phyloP scores from a whole-genome alignment of 352 stramenopile species.

The Aphanomyces stellatus region DNA sequence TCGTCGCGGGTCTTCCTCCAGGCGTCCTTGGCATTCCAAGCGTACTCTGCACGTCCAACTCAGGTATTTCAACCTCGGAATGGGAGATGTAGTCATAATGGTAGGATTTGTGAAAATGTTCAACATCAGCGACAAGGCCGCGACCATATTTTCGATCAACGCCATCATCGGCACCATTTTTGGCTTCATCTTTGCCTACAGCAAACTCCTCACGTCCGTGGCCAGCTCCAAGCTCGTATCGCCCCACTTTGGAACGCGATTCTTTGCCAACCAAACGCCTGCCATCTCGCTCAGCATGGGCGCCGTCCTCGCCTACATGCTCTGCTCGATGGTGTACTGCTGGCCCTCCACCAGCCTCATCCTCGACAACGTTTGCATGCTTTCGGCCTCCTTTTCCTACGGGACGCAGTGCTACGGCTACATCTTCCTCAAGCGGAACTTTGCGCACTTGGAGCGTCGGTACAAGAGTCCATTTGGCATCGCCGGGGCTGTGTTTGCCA shows the following conservation, averaged over 20 bases:
- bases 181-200: slow-evolving; percentile 46
- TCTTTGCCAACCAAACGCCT: not conserved
- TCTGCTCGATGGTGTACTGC: slow-evolving; percentile 23
- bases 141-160: slow-evolving; percentile 29
- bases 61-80: too few species aligned
- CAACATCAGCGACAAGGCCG: slow-evolving; percentile 4
- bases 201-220: slow-evolving; percentile 39
- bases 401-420: slow-evolving; percentile 23
- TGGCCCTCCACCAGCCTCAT: not conserved
- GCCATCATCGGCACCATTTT: slow-evolving; percentile 36
- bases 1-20: slow-evolving; percentile 26
- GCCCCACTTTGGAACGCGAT: not conserved
- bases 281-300: not conserved
- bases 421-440: slow-evolving; percentile 30
- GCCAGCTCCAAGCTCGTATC: slow-evolving; percentile 32
- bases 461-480: slow-evolving; percentile 23
- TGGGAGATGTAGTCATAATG: too few species aligned
- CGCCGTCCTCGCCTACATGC: not conserved
- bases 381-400: slow-evolving; percentile 22
- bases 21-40: not conserved
- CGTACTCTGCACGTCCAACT: not conserved
- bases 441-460: slow-evolving; percentile 32
- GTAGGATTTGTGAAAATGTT: slow-evolving; percentile 34
- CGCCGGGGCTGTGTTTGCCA: slow-evolving; percentile 22
- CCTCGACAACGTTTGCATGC: slow-evolving; percentile 18